Base-by-base conservation (phyloP, 139 green algal genomes). In the Chlamydomonas applanata region DNA sequence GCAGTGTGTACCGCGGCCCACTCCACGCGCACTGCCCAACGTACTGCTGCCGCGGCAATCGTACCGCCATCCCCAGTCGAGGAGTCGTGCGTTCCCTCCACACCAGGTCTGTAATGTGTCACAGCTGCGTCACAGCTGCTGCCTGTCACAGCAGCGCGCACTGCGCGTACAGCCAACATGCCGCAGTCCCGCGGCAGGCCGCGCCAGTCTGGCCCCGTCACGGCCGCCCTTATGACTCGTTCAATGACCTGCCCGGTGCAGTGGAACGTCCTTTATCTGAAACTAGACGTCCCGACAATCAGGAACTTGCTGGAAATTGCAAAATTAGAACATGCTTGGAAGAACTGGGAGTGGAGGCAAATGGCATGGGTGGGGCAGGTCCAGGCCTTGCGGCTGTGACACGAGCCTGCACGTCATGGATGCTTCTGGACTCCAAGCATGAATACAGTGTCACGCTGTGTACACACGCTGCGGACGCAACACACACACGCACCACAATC, bases 1-100 rank as follows among this genome's bases (percentile, higher is more conserved):
- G 84, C 79, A 11, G 34, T 80, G 71, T 88, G 80, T 4, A 77
- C 80, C 0, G 80, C 82, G 9, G 69, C 69, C 36, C 89, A 67
- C 71, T 92, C 87, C 45, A 86, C 76, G 3, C 22, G 34, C 17
- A 79, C 11, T 27, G 40, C 52, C 32, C 68, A 29, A 52, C 69
- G 54, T 74, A 53, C 63, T n/a, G 0, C 19, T 54, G n/a, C n/a
- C n/a, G n/a, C n/a, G n/a, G n/a, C 20, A 27, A 24, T 30, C 66
- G 33, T 5, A 76, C 60, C 24, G 54, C 81, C 40, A 72, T 2
- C 63, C 73, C 27, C 60, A 64, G 45, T 61, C 40, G 25, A 13
- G 45, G 36, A 11, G n/a, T 29, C 3, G 20, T 46, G 20, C 44
- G 66, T 11, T 73, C 40, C 3, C 61, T 29, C 16, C 66, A 16